These are phyloP conservation scores for Massariosphaeria phaeospora DNA, from an alignment of 495 filamentous ascomycete species.

Conservation along the genomic window DNA sequence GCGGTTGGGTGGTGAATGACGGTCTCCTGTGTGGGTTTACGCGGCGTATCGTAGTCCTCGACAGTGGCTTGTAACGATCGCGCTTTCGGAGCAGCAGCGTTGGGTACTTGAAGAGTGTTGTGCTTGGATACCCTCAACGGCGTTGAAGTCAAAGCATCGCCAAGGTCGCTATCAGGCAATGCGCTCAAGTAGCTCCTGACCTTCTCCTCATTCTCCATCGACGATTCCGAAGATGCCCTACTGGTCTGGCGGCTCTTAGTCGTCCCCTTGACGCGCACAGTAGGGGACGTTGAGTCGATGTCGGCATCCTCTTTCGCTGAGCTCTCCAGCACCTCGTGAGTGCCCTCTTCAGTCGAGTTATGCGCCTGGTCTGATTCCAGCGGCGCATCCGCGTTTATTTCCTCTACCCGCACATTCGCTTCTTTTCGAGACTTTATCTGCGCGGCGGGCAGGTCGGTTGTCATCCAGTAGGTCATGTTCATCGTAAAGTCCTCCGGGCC, in stretches of 20 bases:
- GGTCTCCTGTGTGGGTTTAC: slow-evolving; percentile 26
- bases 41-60: slow-evolving; percentile 29
- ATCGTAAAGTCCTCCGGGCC: slow-evolving; percentile 41
- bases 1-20: slow-evolving; percentile 22
- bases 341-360: slow-evolving; percentile 13
- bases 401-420: slow-evolving; percentile 6
- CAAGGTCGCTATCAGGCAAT: slow-evolving; percentile 21
- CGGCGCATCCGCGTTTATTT: slow-evolving; percentile 5
- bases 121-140: slow-evolving; percentile 13
- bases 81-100: not conserved
- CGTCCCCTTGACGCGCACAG: slow-evolving; percentile 17
- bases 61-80: slow-evolving; percentile 27
- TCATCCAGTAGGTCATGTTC: slow-evolving; percentile 41
- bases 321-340: slow-evolving; percentile 7
- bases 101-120: slow-evolving; percentile 15
- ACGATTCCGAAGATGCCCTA: slow-evolving; percentile 7
- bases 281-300: slow-evolving; percentile 16
- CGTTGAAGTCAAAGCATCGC: slow-evolving; percentile 16
- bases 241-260: slow-evolving; percentile 2
- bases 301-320: not conserved
- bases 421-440: slow-evolving; percentile 24
- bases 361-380: not conserved
- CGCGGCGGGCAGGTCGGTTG: slow-evolving; percentile 15
- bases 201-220: slow-evolving; percentile 34
- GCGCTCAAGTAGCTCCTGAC: slow-evolving; percentile 30